Evolutionary conservation across 2,329 filamentous ascomycete species (phyloP), one percentile per base, ranked within the genome.

Genomic region (Pyricularia grisea): DNA sequence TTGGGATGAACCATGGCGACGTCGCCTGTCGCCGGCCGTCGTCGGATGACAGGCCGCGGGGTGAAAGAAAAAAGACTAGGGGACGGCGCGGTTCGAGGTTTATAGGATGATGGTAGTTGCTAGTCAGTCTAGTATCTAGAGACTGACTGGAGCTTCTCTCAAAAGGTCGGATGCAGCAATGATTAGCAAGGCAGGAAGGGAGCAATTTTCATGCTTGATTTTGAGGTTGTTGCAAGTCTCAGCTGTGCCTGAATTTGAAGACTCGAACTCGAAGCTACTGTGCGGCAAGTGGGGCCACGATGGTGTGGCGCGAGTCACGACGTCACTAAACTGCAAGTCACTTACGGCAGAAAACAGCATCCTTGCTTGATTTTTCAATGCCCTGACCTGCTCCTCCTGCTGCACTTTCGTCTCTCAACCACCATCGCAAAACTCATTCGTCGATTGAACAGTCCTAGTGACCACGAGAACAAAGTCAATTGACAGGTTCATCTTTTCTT

Each of bases 1-100:
- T 65, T 70, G 20, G 71, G 28, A 58, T 70, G 73, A n/a, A 72
- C 73, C 73, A 74, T 74, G 65, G 58, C 61, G 25, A 50, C 42
- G 42, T 66, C 64, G 64, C 25, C 42, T 20, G 42, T n/a, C 42
- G 65, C 20, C 23, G 20, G 23, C 42, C 14, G 42, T n/a, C 42
- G 65, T 23, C 12, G 20, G 23, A 33, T 6, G 33, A 12, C 30
- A 12, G 63, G 27, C 27, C 10, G 28, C 30, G 31, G 20, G 65
- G 36, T 27, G 14, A 11, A 55, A 28, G 23, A 5, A 66, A 17
- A 27, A 30, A n/a, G 20, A 20, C 9, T 25, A 25, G 11, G 58
- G 3, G 20, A 25, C 4, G 9, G 17, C 30, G 64, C 27, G 6
- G n/a, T 14, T 25, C 20, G 66, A 23, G 30, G 20, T 25, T 36